These are phyloP conservation scores for Saccharum spontaneum DNA, from an alignment of 176 grass and related monocot species.

Conservation along the genomic window DNA sequence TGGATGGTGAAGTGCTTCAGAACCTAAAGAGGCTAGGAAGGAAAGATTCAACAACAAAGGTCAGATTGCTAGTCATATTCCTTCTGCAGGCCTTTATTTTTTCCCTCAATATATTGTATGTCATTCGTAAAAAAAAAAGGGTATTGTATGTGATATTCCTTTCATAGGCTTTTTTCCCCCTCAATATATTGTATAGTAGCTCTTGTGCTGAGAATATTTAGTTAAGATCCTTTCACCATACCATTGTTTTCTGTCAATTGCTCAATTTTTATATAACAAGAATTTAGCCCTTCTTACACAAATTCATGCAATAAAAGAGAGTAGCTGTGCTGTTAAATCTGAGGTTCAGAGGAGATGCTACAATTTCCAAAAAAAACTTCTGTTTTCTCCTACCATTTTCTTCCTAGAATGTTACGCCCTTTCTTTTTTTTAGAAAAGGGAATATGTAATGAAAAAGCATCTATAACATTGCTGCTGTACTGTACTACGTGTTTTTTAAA, in stretches of 20 bases:
- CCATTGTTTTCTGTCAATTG: not conserved
- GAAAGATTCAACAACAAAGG: slow-evolving; percentile 96
- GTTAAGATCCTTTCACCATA: not conserved
- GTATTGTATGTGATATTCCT: slow-evolving; percentile 8
- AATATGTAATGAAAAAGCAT: not conserved
- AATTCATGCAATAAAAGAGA: not conserved
- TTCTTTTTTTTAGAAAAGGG: not conserved
- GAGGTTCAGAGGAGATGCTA: not conserved
- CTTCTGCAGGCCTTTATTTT: not conserved
- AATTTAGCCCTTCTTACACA: not conserved
- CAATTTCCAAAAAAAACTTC: not conserved
- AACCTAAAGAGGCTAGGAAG: slow-evolving; percentile 85
- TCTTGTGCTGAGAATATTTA: not conserved
- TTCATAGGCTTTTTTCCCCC: not conserved
- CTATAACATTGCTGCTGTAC: not conserved
- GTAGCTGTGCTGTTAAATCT: not conserved
- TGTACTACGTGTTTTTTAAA: not conserved
- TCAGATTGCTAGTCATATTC: slow-evolving; percentile 33
- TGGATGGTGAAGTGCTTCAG: slow-evolving; percentile 78
- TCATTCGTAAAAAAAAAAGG: not conserved
- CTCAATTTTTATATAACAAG: not conserved
- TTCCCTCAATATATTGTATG: not conserved
- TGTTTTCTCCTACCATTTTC: not conserved
- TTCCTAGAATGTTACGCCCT: not conserved
- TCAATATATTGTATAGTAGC: not conserved